Base-by-base conservation (phyloP, 2,329 filamentous ascomycete species). In the Cladosporium sp. region DNA sequence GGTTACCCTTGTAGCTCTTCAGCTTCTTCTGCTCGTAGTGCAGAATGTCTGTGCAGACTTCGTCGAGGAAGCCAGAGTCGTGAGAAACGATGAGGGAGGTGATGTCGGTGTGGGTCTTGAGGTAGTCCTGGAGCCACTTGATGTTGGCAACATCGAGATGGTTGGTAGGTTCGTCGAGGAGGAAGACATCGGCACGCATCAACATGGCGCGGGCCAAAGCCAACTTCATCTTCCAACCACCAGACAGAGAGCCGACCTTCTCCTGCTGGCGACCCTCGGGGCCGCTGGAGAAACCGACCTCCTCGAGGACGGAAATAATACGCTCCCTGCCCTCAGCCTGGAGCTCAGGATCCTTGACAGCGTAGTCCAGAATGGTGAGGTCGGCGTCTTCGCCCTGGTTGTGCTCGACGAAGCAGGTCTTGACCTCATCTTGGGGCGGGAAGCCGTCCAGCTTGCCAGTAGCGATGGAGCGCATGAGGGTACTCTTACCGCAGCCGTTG, bases 201-300 rank as follows among this genome's bases (percentile, higher is more conserved):
- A 99, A 86, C 93, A 99, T 98, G 70, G 95, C 95, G 74, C 95
- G 88, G 62, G 95, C 95, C 79, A 99, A 82, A 71, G 95, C 95
- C 68, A 99, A 84, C 88, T 99, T 99, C 95, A 99, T 99, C 87
- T 98, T 98, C 95, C 95, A 99, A 77, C 95, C 95, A 81, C 95
- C 95, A 52, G 95, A 98, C 41, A 99, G 82, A 24, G 94, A 97
- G 72, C 95, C 95, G 67, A 99, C 95, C 74, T 90, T 92, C 78
- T 97, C 88, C 6, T 89, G 86, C 80, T 98, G 95, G 68, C 92
- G 88, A 67, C 94, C 95, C 71, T 95, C 91, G 0, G 93, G 92
- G 2, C 94, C 94, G 68, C 91, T 81, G 26, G 92, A 96, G 82
- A 99, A 99, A 52, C 96, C 96, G 74, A 99, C 95, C 78, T 98